A percentile compares a stretch with the other conserved stretches of the same genome.
These are phyloP conservation scores for Paramecium biaurelia DNA, from an alignment of 73 alveolate genomes.

Conservation along the genomic window DNA sequence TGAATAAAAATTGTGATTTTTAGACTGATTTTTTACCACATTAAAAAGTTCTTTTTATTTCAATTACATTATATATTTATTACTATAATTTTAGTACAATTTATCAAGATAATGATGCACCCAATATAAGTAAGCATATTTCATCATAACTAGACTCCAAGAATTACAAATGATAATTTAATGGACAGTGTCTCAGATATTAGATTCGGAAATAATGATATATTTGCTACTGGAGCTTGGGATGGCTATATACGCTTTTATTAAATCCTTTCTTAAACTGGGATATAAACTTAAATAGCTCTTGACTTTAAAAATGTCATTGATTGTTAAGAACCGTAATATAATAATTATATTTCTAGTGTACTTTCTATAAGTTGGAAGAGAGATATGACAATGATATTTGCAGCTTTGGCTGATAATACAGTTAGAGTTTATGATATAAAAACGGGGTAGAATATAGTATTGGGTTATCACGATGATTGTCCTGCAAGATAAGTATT, in stretches of 20 bases:
- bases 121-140: background rate
- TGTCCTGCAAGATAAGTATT: constrained; percentile 8
- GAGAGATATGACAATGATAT: constrained; percentile 22
- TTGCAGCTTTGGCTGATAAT: constrained; percentile 54
- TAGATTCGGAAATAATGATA: constrained; percentile 9
- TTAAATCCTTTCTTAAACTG: background rate
- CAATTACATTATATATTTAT: background rate
- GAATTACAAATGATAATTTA: background rate
- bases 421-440: constrained; percentile 38
- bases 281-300: background rate
- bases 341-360: background rate
- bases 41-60: background rate
- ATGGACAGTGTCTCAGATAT: constrained; percentile 1
- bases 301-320: constrained; percentile 11
- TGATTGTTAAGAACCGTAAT: constrained; percentile 36
- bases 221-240: constrained; percentile 49
- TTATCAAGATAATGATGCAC: background rate
- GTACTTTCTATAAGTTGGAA: constrained; percentile 46
- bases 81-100: background rate
- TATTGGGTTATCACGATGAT: constrained; percentile 27
- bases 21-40: background rate
- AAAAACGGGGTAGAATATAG: constrained; percentile 16
- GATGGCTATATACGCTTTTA: constrained; percentile 52
- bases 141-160: background rate
- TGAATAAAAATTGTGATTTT: background rate